A percentile compares a stretch with the other conserved stretches of the same genome.
Conservation (phyloP, 805 yeast genomes). For the Geotrichum ghanense region DNA sequence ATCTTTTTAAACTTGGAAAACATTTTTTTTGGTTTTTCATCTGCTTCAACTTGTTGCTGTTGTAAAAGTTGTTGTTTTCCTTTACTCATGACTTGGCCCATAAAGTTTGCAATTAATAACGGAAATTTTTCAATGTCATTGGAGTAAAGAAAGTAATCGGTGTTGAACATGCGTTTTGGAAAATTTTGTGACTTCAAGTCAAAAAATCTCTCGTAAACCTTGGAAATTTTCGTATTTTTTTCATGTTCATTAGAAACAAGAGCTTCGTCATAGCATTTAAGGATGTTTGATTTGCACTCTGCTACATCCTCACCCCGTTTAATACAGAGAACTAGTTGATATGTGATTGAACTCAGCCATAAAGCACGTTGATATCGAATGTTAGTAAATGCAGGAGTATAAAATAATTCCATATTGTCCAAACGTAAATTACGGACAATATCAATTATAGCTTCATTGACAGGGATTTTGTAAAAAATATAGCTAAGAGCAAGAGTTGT, state of each 20-base stretch:
- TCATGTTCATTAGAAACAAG: neutral
- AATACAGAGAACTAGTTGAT: neutral
- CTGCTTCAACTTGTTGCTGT: neutral
- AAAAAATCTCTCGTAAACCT: neutral
- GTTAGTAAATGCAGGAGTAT: neutral
- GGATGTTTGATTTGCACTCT: neutral
- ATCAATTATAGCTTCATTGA: neutral
- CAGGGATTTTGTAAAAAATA: slow-evolving; percentile 1
- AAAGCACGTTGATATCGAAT: neutral
- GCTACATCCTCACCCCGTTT: neutral
- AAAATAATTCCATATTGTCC: neutral
- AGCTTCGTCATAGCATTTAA: neutral
- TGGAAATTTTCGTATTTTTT: neutral
- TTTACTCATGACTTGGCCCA: neutral
- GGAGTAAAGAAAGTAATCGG: neutral
- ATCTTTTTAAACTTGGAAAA: neutral
- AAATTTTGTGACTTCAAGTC: neutral
- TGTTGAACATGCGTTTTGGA: neutral
- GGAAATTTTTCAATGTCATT: slow-evolving; percentile 1
- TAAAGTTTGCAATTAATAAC: neutral
- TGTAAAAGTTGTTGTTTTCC: neutral
- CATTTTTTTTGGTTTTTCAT: neutral
- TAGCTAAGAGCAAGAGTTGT: neutral
- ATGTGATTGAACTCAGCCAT: neutral
- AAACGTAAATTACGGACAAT: neutral